Evolutionary conservation across 257 asterid species (phyloP).

Genomic region (Scutellaria minor): DNA sequence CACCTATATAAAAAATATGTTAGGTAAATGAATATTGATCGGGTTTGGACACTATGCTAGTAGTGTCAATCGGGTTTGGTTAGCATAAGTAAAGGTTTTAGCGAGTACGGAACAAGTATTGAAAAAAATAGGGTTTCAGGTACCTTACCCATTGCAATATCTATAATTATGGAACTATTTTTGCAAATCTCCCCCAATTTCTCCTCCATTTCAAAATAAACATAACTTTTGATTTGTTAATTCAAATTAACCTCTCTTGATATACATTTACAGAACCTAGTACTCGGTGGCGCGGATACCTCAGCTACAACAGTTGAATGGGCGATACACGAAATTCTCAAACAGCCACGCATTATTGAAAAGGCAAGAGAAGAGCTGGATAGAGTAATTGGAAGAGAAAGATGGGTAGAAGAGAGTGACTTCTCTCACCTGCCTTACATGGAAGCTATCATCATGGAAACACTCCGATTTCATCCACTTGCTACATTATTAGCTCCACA

Average conservation of each 20-base stretch:
- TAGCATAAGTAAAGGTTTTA: too few relatives aligned
- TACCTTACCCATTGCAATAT: too few relatives aligned
- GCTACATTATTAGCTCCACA: conserved; percentile 29
- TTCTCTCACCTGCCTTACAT: conserved; percentile 35
- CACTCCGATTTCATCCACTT: conserved; percentile 36
- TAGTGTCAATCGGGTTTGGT: too few relatives aligned
- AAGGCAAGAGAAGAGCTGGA: conserved; percentile 41
- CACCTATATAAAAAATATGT: too few relatives aligned
- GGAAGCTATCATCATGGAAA: conserved; percentile 42
- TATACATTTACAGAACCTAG: conserved; percentile 8
- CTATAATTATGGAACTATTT: too few relatives aligned
- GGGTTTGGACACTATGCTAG: too few relatives aligned
- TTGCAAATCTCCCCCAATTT: too few relatives aligned
- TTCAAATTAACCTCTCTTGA: neutral
- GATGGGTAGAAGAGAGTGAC: conserved; percentile 43
- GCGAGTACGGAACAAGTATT: too few relatives aligned
- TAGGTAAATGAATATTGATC: too few relatives aligned
- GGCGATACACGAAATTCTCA: conserved; percentile 28
- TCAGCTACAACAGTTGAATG: conserved; percentile 33
- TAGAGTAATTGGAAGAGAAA: conserved; percentile 32
- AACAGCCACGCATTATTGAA: conserved; percentile 21
- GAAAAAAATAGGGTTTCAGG: too few relatives aligned
- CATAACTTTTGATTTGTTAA: too few relatives aligned
- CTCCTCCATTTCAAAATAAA: too few relatives aligned
- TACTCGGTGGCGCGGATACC: conserved; percentile 36